Conservation (phyloP, 768 basidiomycete genomes). For the Russula virescens region DNA sequence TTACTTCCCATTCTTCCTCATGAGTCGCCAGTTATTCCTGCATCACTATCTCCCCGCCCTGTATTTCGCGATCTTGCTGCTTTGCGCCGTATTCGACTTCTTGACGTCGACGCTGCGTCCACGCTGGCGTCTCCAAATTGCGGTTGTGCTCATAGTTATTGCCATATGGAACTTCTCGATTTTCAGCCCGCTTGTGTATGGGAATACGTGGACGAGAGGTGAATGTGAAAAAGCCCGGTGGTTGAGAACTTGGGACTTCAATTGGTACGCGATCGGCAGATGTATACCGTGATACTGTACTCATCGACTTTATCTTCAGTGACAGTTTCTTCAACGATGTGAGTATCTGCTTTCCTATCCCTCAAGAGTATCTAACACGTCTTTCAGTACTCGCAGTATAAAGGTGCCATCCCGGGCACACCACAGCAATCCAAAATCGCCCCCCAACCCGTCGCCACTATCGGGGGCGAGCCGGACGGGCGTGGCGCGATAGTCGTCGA, state of each 20-base stretch:
- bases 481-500: conserved; percentile 51
- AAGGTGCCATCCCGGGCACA: conserved; percentile 33
- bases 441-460: conserved; percentile 36
- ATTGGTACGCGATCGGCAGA: conserved; percentile 51
- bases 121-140: conserved; percentile 72
- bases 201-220: conserved; percentile 75
- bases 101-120: conserved; percentile 74
- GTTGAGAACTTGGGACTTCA: conserved; percentile 95
- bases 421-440: conserved; percentile 32
- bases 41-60: conserved; percentile 98
- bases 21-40: conserved; percentile 94
- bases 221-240: conserved; percentile 75
- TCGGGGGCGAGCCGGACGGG: conserved; percentile 50
- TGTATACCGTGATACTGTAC: neutral
- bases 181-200: conserved; percentile 82
- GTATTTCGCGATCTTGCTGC: conserved; percentile 84
- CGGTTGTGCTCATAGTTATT: conserved; percentile 62
- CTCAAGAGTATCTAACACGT: neutral
- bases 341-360: conserved; percentile 30
- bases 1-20: conserved; percentile 96
- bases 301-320: conserved; percentile 34
- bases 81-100: conserved; percentile 77
- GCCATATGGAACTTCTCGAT: conserved; percentile 73
- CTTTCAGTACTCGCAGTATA: conserved; percentile 54
- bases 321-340: conserved; percentile 66